Evolutionary conservation across 2,329 filamentous ascomycete genomes (phyloP), one percentile per base, ranked within the genome.

Genomic region (Colletotrichum sp.): DNA sequence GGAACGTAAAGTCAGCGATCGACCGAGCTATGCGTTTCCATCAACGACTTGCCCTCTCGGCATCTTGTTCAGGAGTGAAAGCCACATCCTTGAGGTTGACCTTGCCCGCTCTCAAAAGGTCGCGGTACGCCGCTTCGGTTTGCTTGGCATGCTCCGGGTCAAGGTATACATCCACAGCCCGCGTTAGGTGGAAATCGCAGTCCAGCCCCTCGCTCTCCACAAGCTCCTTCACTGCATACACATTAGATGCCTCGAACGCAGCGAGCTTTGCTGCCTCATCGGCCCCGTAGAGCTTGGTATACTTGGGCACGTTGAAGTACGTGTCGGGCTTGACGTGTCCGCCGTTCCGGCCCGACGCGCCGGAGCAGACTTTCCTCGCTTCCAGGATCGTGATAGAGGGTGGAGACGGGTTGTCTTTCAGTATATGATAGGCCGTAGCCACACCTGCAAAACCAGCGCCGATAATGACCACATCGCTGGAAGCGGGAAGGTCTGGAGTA

Each of bases 171-270:
- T 88, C 86, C 8, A 83, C 79, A 18, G 83, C 82, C 6, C 86
- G 78, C 1, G 85, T 86, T 4, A 88, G 55, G n/a, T 86, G 80
- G 18, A 88, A 86, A 34, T 88, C 87, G 75, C 87, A 88, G 43
- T 88, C 85, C 15, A 88, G 82, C 0, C 78, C 71, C 48, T 87
- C 84, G 0, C 81, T 76, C 22, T 84, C 80, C 7, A 88, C 80
- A 18, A 82, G 78, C 3, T 82, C 74, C 67, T 86, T 84, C 8
- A 88, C 78, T 60, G 27, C 28, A 12, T 30, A 18, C 16, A 60
- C 27, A 9, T 32, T 60, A 15, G 22, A 27, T 60, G 56, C 56
- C 43, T 60, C 27, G 18, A 28, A 60, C 1, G 27, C 56, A 13
- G 56, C 56, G 3, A 60, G 27, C 2, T 30, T 18, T 10, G 56